phyloP scores from a whole-genome alignment of 495 filamentous ascomycete species.

The Aspergillus biplanus region DNA sequence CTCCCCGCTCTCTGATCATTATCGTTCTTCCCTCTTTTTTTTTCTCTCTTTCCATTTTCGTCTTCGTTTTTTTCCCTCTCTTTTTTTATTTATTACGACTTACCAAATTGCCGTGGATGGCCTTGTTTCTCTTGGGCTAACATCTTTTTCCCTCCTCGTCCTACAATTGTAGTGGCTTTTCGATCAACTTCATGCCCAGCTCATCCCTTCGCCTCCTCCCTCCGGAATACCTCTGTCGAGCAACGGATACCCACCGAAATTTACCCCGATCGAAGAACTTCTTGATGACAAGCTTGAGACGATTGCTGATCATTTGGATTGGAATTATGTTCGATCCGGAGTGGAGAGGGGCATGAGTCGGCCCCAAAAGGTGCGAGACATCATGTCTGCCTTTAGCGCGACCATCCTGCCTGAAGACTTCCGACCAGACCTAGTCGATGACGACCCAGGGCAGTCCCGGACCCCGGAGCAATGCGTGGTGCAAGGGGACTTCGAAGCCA shows the following conservation, averaged over 20 bases:
- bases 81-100: not conserved
- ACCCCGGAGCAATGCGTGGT: slow-evolving; percentile 51
- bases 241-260: slow-evolving; percentile 39
- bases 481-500: slow-evolving; percentile 53
- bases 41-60: not conserved
- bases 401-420: slow-evolving; percentile 51
- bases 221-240: slow-evolving; percentile 35
- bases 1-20: not conserved
- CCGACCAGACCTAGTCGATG: slow-evolving; percentile 39
- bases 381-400: slow-evolving; percentile 53
- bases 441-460: slow-evolving; percentile 27
- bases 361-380: slow-evolving; percentile 48
- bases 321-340: slow-evolving; percentile 39
- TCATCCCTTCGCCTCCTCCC: slow-evolving; percentile 31
- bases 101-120: not conserved
- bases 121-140: not conserved
- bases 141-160: not conserved
- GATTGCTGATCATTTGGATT: slow-evolving; percentile 43
- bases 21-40: not conserved
- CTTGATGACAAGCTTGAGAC: slow-evolving; percentile 41
- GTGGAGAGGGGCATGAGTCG: slow-evolving; percentile 41
- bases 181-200: slow-evolving; percentile 46
- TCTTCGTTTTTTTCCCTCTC: not conserved
- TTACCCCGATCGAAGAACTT: slow-evolving; percentile 42
- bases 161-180: slow-evolving; percentile 43